phyloP scores from a whole-genome alignment of 495 filamentous ascomycete genomes.

The Apiosordaria backusii region DNA sequence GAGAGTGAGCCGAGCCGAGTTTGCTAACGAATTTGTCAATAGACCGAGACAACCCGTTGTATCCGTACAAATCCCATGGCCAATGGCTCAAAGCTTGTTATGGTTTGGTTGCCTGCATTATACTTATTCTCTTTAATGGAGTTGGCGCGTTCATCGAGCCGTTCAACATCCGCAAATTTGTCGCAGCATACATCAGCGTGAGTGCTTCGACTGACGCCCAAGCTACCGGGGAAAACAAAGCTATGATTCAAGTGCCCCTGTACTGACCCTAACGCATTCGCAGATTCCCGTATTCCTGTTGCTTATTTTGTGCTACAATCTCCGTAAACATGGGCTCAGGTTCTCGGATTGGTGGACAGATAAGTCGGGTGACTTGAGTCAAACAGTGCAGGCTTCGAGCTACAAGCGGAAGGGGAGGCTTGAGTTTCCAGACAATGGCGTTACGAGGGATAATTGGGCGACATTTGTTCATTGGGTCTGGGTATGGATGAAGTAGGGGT shows the following conservation, averaged over 20 bases:
- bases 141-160: constrained; percentile 39
- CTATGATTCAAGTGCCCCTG: too few relatives aligned
- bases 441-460: constrained; percentile 27
- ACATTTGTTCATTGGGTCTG: constrained; percentile 34
- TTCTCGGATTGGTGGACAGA: constrained; percentile 33
- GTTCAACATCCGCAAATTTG: constrained; percentile 38
- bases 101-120: constrained; percentile 40
- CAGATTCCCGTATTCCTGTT: constrained; percentile 36
- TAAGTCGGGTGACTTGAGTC: constrained; percentile 35
- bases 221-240: too few relatives aligned
- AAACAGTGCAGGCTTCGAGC: constrained; percentile 32
- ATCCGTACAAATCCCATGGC: constrained; percentile 48
- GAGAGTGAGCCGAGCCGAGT: too few relatives aligned
- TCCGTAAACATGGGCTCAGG: constrained; percentile 33
- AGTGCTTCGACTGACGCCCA: too few relatives aligned
- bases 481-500: constrained; percentile 37
- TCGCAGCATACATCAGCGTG: constrained; percentile 49
- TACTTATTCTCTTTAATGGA: constrained; percentile 48
- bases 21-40: too few relatives aligned
- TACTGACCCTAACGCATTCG: background rate
- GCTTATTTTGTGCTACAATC: constrained; percentile 34
- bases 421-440: constrained; percentile 31
- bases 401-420: constrained; percentile 32
- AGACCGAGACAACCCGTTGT: constrained; percentile 42
- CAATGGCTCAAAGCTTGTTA: constrained; percentile 46